Evolutionary conservation across 192 early-diverging fungal genomes (phyloP).

Genomic region (Haplosporangium gracile): DNA sequence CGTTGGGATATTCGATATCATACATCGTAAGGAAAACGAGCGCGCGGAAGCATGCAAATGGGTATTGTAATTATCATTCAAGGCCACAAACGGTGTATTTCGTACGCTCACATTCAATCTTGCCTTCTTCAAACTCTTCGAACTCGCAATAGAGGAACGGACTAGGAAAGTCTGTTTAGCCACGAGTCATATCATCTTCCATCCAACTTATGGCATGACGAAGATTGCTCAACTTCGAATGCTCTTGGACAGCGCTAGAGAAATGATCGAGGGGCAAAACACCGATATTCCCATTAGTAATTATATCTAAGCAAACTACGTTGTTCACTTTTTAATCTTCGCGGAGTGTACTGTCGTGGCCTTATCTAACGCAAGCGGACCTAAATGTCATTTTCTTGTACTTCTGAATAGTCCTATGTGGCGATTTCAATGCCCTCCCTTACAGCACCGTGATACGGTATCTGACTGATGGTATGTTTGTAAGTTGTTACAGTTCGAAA

Average conservation of each 20-base stretch:
- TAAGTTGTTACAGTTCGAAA: neutral
- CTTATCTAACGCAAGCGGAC: neutral
- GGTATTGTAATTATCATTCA: neutral
- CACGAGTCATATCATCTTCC: constrained; percentile 43
- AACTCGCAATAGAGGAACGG: neutral
- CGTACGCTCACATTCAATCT: too few species aligned
- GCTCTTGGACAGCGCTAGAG: constrained; percentile 14
- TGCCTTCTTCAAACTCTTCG: neutral
- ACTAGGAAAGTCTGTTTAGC: constrained; percentile 30
- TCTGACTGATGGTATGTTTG: neutral
- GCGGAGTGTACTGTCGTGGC: neutral
- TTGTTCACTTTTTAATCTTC: too few species aligned
- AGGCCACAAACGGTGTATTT: neutral
- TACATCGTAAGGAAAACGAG: constrained; percentile 15
- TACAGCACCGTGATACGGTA: constrained; percentile 27
- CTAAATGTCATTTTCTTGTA: neutral
- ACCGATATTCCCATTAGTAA: constrained; percentile 26
- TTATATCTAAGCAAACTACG: neutral
- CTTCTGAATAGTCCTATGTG: constrained; percentile 32
- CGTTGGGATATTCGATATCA: constrained; percentile 39
- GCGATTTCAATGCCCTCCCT: constrained; percentile 40
- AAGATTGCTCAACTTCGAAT: constrained; percentile 48
- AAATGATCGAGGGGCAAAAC: constrained; percentile 5
- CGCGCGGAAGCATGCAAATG: neutral
- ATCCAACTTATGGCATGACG: constrained; percentile 30